These are phyloP conservation scores for Heterobasidion occidentale DNA, from an alignment of 1,284 basidiomycete genomes.

Conservation along the genomic window DNA sequence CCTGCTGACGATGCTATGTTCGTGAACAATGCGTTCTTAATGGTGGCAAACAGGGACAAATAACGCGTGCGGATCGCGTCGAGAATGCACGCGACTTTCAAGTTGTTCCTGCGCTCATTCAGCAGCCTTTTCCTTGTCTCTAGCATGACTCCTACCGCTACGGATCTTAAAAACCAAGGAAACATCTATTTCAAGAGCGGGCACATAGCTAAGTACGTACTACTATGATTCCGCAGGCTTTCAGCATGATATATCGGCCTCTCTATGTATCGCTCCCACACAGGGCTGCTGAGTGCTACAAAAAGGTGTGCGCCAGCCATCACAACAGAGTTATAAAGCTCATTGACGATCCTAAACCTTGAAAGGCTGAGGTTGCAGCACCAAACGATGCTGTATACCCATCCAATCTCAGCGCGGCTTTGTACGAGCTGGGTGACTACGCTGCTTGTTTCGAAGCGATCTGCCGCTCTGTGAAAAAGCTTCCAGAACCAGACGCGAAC, in stretches of 20 bases:
- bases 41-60: no score
- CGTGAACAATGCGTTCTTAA: no score
- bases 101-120: no score
- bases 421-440: slow-evolving; percentile 26
- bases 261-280: background rate
- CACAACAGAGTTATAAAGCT: background rate
- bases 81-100: no score
- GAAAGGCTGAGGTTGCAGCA: slow-evolving; percentile 4
- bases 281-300: background rate
- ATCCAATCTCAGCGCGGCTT: slow-evolving; percentile 25
- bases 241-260: background rate
- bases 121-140: no score
- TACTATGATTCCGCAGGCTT: background rate
- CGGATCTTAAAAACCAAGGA: background rate
- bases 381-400: slow-evolving; percentile 17
- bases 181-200: background rate
- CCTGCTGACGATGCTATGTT: no score
- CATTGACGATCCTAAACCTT: background rate
- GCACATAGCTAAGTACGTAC: background rate
- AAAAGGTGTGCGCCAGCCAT: background rate
- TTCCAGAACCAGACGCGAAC: background rate
- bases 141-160: background rate
- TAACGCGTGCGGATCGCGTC: no score
- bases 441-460: slow-evolving; percentile 16
- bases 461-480: slow-evolving; percentile 15